A percentile compares a stretch with the other conserved stretches of the same genome.
Conservation (phyloP, 1,284 basidiomycete species). For the Melampsora larici-populina region DNA sequence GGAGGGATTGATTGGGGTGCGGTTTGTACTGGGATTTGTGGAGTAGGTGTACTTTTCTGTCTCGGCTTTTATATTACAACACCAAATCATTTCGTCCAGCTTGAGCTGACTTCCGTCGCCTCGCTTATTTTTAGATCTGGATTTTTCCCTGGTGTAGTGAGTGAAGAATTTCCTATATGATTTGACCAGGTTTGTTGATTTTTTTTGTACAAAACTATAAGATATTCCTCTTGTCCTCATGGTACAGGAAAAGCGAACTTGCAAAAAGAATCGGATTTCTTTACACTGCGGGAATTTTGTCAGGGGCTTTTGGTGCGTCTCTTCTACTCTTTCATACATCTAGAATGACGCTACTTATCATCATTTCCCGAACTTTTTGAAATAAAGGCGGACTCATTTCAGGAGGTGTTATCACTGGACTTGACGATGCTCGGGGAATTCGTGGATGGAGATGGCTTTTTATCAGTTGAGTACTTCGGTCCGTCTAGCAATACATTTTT, state of each 20-base stretch:
- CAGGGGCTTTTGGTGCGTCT: slow-evolving; percentile 45
- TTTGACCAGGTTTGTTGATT: no score
- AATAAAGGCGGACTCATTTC: slow-evolving; percentile 45
- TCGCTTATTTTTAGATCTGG: neutral
- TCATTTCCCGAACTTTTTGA: no score
- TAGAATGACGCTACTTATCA: no score
- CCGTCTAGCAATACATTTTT: no score
- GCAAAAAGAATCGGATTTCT: slow-evolving; percentile 46
- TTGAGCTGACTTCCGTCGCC: neutral
- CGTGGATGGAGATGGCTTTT: slow-evolving; percentile 49
- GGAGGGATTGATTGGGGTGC: neutral
- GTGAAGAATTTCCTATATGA: neutral
- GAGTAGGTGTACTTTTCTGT: neutral
- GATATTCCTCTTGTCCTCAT: slow-evolving; percentile 45
- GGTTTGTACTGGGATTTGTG: slow-evolving; percentile 10
- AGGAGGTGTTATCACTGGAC: slow-evolving; percentile 45
- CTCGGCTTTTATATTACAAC: neutral
- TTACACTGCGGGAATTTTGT: slow-evolving; percentile 45
- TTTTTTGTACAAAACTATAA: neutral
- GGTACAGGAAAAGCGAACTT: slow-evolving; percentile 47
- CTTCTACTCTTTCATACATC: no score
- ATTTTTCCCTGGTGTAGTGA: slow-evolving; percentile 12
- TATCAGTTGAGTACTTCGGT: slow-evolving; percentile 39
- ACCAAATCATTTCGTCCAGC: neutral
- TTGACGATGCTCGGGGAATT: slow-evolving; percentile 44